phyloP scores from a whole-genome alignment of 1,284 basidiomycete genomes.

The Cryptococcus sp. region DNA sequence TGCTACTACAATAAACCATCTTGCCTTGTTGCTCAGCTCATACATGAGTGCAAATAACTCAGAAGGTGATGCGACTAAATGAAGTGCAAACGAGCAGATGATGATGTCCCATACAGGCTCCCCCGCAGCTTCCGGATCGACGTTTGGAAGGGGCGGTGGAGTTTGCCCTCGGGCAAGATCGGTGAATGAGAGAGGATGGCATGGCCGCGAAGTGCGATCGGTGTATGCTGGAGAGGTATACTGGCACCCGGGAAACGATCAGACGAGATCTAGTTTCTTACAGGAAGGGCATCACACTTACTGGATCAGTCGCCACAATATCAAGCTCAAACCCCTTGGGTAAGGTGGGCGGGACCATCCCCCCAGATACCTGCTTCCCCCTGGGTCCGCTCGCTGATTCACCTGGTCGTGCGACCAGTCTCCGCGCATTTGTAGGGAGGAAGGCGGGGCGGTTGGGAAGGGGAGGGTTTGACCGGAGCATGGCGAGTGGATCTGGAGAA shows the following conservation, averaged over 20 bases:
- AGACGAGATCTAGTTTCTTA: background rate
- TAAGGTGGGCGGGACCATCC: constrained; percentile 13
- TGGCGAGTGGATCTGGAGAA: constrained; percentile 14
- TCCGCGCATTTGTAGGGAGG: constrained; percentile 36
- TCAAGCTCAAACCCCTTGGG: constrained; percentile 19
- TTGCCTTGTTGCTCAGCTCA: constrained; percentile 59
- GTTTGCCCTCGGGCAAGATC: constrained; percentile 57
- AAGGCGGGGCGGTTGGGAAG: constrained; percentile 25
- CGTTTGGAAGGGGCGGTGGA: constrained; percentile 38
- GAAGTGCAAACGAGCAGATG: constrained; percentile 68
- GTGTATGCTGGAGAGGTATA: constrained; percentile 57
- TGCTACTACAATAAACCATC: constrained; percentile 65
- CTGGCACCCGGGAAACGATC: constrained; percentile 37
- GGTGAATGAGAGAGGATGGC: constrained; percentile 56
- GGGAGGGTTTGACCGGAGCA: constrained; percentile 5
- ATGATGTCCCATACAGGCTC: constrained; percentile 57
- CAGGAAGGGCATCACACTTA: constrained; percentile 30
- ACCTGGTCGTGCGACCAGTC: background rate
- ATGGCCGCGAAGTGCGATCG: constrained; percentile 54
- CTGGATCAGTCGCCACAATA: constrained; percentile 51
- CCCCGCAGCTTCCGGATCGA: background rate
- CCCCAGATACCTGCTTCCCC: constrained; percentile 7
- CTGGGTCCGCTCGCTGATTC: background rate
- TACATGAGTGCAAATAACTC: constrained; percentile 63
- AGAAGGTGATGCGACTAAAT: constrained; percentile 62